Conservation (phyloP, 2,329 filamentous ascomycete species). For the Pezicula radicicola region DNA sequence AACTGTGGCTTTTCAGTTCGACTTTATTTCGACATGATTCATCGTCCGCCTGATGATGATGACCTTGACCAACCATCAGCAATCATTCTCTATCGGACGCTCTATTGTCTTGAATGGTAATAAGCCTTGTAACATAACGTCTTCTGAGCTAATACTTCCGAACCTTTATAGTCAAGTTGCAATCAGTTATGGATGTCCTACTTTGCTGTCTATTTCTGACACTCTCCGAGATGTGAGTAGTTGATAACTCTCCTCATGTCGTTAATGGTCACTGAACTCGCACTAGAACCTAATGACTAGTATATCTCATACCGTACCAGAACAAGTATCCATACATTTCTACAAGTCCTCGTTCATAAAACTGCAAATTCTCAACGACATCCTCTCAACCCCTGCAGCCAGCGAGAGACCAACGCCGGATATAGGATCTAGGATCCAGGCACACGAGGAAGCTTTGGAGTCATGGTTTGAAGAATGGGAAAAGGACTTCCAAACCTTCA, state of each 20-base stretch:
- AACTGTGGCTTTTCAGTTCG: constrained; percentile 1
- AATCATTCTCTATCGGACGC: background rate
- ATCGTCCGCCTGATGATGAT: background rate
- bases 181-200: background rate
- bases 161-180: background rate
- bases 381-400: background rate
- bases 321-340: background rate
- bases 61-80: background rate
- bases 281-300: background rate
- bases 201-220: background rate
- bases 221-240: background rate
- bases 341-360: constrained; percentile 1
- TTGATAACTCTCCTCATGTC: too few relatives aligned
- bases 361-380: background rate
- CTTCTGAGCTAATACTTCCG: too few relatives aligned
- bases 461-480: constrained; percentile 1
- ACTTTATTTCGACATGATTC: constrained; percentile 2
- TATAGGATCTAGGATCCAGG: background rate
- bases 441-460: background rate
- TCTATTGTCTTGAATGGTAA: constrained; percentile 1
- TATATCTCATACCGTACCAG: background rate
- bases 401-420: background rate
- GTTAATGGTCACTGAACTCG: background rate
- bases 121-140: background rate
- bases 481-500: background rate